Base-by-base conservation (phyloP, 805 yeast genomes). In the Sugiyamaella boreocaroliniensis region DNA sequence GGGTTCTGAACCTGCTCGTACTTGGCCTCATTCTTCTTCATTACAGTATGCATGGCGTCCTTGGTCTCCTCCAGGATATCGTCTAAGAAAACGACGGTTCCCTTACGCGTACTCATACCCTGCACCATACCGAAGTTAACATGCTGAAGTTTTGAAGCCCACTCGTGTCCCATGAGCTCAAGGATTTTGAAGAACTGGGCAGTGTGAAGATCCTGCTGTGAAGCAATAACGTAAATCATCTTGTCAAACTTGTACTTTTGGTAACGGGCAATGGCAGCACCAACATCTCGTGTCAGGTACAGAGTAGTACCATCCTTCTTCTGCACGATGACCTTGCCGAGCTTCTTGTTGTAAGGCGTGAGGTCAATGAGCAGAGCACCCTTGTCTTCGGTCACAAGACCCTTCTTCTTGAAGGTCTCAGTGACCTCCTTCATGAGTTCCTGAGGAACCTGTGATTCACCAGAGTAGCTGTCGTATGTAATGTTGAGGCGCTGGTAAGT, bases 101-200 rank as follows among this genome's bases (percentile, higher is more conserved):
- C 99, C 72, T 83, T 87, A 76, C 99, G 84, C 54, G 99, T 93
- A 26, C 96, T 86, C 99, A 93, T 93, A 63, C 99, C 99, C 66
- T 81, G 86, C 48, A 93, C 99, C 95, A 93, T 86, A 71, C 99
- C 99, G 63, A 90, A 93, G 73, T 86, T 92, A 62, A 93, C 79
- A 70, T 92, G 98, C 64, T 77, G 78, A 62, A 92, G 75, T 54
- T 77, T 78, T 58, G 80, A 74, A 48, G 96, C 90, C 97, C 97
- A 93, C 57, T 81, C 84, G 68, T 77, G 81, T 45, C 88, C 97
- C 85, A 92, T 79, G 71, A 87, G 87, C 64, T 90, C 90, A 67
- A 93, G 76, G 60, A 89, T 88, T 73, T 89, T 95, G 71, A 93
- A 92, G 69, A 93, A 87, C 74, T 93, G 99, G 52, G 90, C 90